Evolutionary conservation across 257 asterid species (phyloP).

Genomic region (Dorcoceras hygrometricum): DNA sequence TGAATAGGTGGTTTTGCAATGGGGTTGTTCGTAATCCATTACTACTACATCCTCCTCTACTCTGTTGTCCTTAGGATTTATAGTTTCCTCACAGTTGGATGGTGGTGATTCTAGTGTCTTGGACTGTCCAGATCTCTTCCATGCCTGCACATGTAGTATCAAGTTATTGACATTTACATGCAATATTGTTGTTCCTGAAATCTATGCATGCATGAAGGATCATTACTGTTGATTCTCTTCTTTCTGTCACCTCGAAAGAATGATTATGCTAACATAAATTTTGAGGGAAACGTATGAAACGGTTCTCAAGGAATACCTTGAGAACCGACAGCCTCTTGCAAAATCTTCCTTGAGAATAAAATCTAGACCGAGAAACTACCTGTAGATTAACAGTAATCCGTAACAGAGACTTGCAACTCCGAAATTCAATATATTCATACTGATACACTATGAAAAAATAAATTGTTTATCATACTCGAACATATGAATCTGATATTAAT

Average conservation of each 20-base stretch:
- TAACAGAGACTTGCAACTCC: background rate
- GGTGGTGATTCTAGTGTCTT: conserved; percentile 34
- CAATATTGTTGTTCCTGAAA: background rate
- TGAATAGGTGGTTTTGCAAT: conserved; percentile 86
- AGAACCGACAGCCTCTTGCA: conserved; percentile 19
- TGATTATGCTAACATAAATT: background rate
- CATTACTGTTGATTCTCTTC: too few relatives aligned
- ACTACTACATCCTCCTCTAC: conserved; percentile 44
- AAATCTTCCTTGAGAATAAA: conserved; percentile 20
- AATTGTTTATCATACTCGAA: background rate
- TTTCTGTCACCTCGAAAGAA: background rate
- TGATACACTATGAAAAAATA: background rate
- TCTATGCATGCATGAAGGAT: conserved; percentile 24
- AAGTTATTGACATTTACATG: background rate
- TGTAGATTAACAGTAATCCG: conserved; percentile 8
- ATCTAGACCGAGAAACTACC: conserved; percentile 16
- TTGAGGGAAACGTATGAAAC: background rate
- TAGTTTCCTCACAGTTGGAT: conserved; percentile 33
- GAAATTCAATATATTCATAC: background rate
- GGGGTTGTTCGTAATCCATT: conserved; percentile 85
- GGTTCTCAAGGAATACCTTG: conserved; percentile 18
- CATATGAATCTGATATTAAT: background rate
- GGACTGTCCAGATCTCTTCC: conserved; percentile 31
- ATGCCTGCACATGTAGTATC: conserved; percentile 18
- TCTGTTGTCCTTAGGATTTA: conserved; percentile 31